Evolutionary conservation across 345 rosid genomes (phyloP).

Genomic region (Eutrema heterophyllum): DNA sequence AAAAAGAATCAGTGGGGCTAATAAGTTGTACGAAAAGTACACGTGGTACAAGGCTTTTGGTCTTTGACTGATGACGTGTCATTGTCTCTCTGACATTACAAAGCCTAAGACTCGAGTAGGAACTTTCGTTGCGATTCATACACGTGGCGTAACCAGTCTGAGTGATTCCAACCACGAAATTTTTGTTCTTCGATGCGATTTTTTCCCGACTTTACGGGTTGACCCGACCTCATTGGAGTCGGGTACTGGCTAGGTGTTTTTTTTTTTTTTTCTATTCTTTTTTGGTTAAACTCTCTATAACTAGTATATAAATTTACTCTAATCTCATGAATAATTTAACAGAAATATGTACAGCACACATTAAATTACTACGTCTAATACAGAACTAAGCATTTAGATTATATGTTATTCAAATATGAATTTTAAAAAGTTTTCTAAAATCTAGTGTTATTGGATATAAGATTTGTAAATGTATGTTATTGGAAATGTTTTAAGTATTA

Average conservation of each 20-base stretch:
- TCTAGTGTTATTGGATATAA: too few species aligned
- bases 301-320: too few species aligned
- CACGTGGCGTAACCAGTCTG: conserved; percentile 1
- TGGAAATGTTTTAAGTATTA: too few species aligned
- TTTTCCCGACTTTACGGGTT: neutral
- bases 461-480: too few species aligned
- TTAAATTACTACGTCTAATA: too few species aligned
- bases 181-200: neutral
- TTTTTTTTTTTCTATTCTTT: too few species aligned
- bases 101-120: neutral
- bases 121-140: neutral
- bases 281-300: too few species aligned
- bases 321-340: too few species aligned
- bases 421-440: too few species aligned
- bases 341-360: too few species aligned
- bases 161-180: neutral
- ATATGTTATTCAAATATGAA: too few species aligned
- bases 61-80: conserved; percentile 28
- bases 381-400: too few species aligned
- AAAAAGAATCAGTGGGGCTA: neutral
- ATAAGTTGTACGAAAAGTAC: conserved; percentile 26
- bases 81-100: conserved; percentile 1
- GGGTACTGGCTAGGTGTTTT: neutral
- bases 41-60: conserved; percentile 31
- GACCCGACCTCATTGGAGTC: neutral